A percentile compares a stretch with the other conserved stretches of the same genome.
phyloP scores from a whole-genome alignment of 139 green algal genomes.

The Trebouxia sp. region DNA sequence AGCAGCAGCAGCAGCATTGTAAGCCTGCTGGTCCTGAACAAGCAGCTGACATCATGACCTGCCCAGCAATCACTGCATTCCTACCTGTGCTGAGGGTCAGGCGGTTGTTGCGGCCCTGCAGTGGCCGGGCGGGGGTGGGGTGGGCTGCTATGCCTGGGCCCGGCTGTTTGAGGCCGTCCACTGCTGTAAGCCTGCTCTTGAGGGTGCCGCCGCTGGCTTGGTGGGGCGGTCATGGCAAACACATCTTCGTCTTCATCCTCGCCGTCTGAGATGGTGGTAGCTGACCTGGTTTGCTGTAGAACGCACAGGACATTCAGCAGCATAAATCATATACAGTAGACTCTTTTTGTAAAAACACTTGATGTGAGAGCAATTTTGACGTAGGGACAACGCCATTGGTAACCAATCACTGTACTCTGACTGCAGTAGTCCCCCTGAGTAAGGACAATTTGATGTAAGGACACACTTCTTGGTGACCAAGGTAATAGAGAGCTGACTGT shows the following conservation, averaged over 20 bases:
- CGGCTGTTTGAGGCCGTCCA: neutral
- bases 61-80: neutral
- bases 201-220: neutral
- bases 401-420: too few relatives aligned
- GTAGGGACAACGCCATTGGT: too few relatives aligned
- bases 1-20: neutral
- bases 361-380: too few relatives aligned
- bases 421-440: too few relatives aligned
- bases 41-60: neutral
- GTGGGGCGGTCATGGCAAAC: neutral
- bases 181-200: neutral
- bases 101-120: neutral
- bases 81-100: neutral
- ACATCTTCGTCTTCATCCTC: conserved; percentile 12
- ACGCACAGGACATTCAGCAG: too few relatives aligned
- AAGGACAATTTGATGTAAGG: too few relatives aligned
- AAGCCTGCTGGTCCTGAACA: neutral
- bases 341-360: too few relatives aligned
- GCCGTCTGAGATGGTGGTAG: conserved; percentile 10
- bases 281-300: neutral
- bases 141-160: neutral
- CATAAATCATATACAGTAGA: too few relatives aligned
- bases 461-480: too few relatives aligned
- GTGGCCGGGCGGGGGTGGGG: neutral
- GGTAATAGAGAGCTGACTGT: too few relatives aligned